phyloP scores from a whole-genome alignment of 345 rosid genomes.

The Populus nigra region DNA sequence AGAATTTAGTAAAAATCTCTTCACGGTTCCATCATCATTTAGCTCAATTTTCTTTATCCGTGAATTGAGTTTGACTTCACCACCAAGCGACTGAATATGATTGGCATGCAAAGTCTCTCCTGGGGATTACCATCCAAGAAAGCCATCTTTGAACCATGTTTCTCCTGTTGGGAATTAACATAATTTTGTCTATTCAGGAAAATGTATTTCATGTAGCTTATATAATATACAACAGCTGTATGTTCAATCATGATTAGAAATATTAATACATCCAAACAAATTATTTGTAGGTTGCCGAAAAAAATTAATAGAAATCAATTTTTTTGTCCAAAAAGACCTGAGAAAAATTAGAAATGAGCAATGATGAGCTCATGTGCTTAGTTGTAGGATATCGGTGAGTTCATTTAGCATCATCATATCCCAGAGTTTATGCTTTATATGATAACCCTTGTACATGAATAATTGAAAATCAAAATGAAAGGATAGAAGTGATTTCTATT shows the following conservation, averaged over 20 bases:
- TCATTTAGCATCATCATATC: not conserved
- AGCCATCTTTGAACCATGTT: conserved; percentile 97
- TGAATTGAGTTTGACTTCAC: conserved; percentile 76
- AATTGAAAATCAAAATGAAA: not conserved
- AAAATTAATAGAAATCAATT: not conserved
- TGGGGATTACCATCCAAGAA: conserved; percentile 97
- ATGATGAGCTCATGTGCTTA: not conserved
- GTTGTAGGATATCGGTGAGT: not conserved
- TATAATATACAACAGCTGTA: not conserved
- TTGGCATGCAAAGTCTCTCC: conserved; percentile 89
- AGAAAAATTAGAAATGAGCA: not conserved
- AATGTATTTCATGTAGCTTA: not conserved
- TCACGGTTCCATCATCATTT: conserved; percentile 73
- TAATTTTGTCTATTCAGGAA: not conserved
- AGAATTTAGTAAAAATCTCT: conserved; percentile 58
- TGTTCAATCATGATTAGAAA: not conserved
- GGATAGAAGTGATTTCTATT: not conserved
- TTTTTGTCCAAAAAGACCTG: not conserved
- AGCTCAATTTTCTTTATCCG: conserved; percentile 79
- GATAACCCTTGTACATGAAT: not conserved
- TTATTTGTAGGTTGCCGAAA: not conserved
- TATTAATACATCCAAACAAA: not conserved
- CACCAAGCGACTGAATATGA: conserved; percentile 73
- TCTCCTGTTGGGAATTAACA: conserved; percentile 55
- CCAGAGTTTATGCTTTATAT: not conserved